phyloP scores from a whole-genome alignment of 2,329 filamentous ascomycete species.

The Curvularia verruculosa region DNA sequence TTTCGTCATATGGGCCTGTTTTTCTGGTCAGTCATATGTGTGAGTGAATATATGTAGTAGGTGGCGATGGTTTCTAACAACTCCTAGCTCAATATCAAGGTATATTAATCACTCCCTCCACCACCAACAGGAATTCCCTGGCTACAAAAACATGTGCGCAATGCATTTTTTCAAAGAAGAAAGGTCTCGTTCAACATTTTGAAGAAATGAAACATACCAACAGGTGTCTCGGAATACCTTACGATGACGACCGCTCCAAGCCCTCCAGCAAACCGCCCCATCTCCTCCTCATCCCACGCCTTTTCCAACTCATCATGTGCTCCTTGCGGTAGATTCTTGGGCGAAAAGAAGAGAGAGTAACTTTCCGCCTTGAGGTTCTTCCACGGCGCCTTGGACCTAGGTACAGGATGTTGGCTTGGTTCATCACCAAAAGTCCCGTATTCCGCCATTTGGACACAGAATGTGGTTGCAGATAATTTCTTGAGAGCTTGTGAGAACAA shows the following conservation, averaged over 20 bases:
- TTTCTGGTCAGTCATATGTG: conserved; percentile 6
- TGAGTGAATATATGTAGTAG: neutral
- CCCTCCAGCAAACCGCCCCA: conserved; percentile 35
- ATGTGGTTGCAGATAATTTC: neutral
- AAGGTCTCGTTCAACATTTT: neutral
- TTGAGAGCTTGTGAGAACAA: neutral
- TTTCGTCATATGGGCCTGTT: conserved; percentile 42
- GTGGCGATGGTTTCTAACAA: neutral
- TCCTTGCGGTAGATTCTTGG: conserved; percentile 31
- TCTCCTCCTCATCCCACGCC: conserved; percentile 18
- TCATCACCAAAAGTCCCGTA: neutral
- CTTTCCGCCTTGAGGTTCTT: conserved; percentile 32
- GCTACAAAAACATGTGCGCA: neutral
- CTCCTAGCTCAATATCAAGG: neutral
- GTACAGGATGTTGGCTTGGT: conserved; percentile 28
- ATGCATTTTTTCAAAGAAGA: neutral
- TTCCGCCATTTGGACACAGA: neutral
- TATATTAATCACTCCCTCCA: neutral
- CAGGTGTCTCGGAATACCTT: conserved; percentile 40
- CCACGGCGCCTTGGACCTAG: conserved; percentile 34
- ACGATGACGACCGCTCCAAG: conserved; percentile 38
- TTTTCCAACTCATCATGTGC: conserved; percentile 37
- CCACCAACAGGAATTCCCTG: neutral
- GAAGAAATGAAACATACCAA: conserved; percentile 31
- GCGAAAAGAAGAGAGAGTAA: conserved; percentile 34